These are phyloP conservation scores for Pogostemon cablin DNA, from an alignment of 257 asterid species.

Conservation along the genomic window DNA sequence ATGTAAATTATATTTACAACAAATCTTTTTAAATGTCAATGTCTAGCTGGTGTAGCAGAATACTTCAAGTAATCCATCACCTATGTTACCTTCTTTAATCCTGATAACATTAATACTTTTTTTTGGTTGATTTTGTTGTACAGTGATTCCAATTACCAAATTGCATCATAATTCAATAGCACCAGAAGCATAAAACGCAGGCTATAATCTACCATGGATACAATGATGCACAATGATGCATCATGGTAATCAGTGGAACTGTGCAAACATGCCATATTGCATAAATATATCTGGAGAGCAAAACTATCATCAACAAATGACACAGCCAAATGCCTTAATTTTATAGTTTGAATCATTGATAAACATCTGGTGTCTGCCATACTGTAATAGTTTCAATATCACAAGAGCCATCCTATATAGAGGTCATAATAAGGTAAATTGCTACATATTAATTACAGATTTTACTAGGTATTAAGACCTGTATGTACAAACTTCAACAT, in stretches of 20 bases:
- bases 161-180: not conserved
- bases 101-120: not conserved
- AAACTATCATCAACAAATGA: slow-evolving; percentile 14
- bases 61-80: not conserved
- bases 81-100: not conserved
- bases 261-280: slow-evolving; percentile 3
- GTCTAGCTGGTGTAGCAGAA: slow-evolving; percentile 1
- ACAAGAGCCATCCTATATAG: not conserved
- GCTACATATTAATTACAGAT: not conserved
- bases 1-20: not conserved
- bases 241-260: not conserved
- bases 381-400: not conserved
- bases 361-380: not conserved
- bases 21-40: slow-evolving; percentile 2
- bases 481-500: slow-evolving; percentile 3
- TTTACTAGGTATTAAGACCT: not conserved
- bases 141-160: not conserved
- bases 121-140: not conserved
- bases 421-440: not conserved
- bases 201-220: slow-evolving; percentile 10
- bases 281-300: not conserved
- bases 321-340: not conserved
- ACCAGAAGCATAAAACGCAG: slow-evolving; percentile 4
- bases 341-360: not conserved
- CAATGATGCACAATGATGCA: slow-evolving; percentile 8